Percentiles rank a stretch among this genome's conserved stretches.
These are phyloP conservation scores for Pichia kluyveri DNA, from an alignment of 805 yeast species.

Conservation along the genomic window DNA sequence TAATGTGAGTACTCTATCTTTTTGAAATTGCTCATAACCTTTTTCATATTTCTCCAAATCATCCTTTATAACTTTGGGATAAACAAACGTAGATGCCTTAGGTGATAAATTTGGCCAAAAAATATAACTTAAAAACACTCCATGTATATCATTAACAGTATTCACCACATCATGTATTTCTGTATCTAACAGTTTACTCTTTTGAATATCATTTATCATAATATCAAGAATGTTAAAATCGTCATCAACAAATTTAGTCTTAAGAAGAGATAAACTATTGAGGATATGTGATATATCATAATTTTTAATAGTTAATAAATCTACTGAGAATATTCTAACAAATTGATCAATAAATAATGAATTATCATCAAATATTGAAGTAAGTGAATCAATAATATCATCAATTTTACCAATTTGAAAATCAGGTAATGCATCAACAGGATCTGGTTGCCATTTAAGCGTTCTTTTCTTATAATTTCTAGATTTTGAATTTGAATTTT, in stretches of 20 bases:
- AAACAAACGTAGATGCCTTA: slow-evolving; percentile 25
- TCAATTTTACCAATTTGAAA: slow-evolving; percentile 52
- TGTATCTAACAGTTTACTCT: slow-evolving; percentile 40
- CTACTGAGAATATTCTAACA: slow-evolving; percentile 47
- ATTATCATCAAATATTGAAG: slow-evolving; percentile 65
- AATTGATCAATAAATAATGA: slow-evolving; percentile 60
- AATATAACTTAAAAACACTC: slow-evolving; percentile 61
- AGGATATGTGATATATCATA: slow-evolving; percentile 33
- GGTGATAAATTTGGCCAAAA: slow-evolving; percentile 68
- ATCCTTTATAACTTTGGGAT: slow-evolving; percentile 39
- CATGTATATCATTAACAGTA: slow-evolving; percentile 33
- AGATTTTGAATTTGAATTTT: slow-evolving; percentile 7
- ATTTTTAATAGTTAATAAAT: slow-evolving; percentile 36
- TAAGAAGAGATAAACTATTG: slow-evolving; percentile 42
- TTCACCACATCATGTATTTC: slow-evolving; percentile 7
- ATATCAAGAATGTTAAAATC: slow-evolving; percentile 64
- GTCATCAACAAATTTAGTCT: slow-evolving; percentile 46
- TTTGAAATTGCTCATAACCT: slow-evolving; percentile 35
- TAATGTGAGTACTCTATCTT: slow-evolving; percentile 51
- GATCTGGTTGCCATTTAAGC: slow-evolving; percentile 73
- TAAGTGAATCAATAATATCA: slow-evolving; percentile 63
- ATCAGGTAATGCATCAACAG: slow-evolving; percentile 84
- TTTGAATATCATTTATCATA: slow-evolving; percentile 67
- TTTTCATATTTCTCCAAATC: slow-evolving; percentile 34
- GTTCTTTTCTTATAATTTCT: slow-evolving; percentile 12